phyloP scores from a whole-genome alignment of 441 rosid genomes.

The Gossypium schwendimanii region DNA sequence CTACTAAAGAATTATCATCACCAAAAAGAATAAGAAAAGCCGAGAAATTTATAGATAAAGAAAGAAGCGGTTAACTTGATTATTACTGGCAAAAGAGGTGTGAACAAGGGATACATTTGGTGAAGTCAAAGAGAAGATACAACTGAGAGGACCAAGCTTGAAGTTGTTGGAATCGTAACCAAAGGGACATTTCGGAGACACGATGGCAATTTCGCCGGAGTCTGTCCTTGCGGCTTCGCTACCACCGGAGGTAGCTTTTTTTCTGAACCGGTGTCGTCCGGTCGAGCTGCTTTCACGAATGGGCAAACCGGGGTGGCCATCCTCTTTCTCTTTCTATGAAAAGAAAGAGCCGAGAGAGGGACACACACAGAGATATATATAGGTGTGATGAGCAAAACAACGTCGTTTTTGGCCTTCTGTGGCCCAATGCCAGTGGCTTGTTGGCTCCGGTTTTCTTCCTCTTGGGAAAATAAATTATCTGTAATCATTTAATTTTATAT shows the following conservation, averaged over 20 bases:
- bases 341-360: not conserved
- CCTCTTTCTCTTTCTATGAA: not conserved
- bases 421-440: no score
- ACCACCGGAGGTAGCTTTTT: slow-evolving; percentile 22
- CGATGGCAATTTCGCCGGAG: slow-evolving; percentile 36
- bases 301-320: slow-evolving; percentile 6
- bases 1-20: not conserved
- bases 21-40: not conserved
- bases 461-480: no score
- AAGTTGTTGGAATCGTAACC: slow-evolving; percentile 87
- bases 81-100: slow-evolving; percentile 81
- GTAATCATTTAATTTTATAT: no score
- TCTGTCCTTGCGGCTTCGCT: slow-evolving; percentile 18
- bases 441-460: no score
- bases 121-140: slow-evolving; percentile 61
- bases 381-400: no score
- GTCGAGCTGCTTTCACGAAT: slow-evolving; percentile 51
- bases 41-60: not conserved
- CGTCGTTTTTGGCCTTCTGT: no score
- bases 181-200: slow-evolving; percentile 73
- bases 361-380: not conserved
- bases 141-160: slow-evolving; percentile 93
- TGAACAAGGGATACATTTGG: slow-evolving; percentile 86
- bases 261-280: slow-evolving; percentile 40
- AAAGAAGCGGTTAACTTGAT: not conserved